Conservation (phyloP, 805 yeast genomes). For the Starmerella tilneyi region DNA sequence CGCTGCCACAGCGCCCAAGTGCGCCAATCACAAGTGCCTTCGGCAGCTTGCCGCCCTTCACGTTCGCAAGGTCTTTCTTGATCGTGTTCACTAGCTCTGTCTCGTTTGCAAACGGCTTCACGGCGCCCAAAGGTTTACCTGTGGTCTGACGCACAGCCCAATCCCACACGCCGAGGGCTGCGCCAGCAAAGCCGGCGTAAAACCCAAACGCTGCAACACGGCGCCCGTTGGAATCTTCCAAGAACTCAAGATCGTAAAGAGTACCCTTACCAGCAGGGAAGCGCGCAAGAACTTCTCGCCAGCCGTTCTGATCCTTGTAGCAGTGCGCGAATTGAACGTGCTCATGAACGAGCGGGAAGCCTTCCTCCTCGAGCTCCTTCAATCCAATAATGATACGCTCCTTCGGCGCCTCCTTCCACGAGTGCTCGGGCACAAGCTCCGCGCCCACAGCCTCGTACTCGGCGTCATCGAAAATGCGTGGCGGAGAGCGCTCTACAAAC, state of each 20-base stretch:
- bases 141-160: conserved; percentile 81
- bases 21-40: conserved; percentile 89
- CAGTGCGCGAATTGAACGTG: conserved; percentile 99
- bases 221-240: conserved; percentile 89
- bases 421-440: conserved; percentile 78
- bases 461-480: conserved; percentile 62
- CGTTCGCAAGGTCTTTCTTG: conserved; percentile 48
- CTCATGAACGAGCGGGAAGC: conserved; percentile 88
- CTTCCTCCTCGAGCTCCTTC: conserved; percentile 88
- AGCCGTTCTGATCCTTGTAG: conserved; percentile 94
- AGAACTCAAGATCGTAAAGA: conserved; percentile 86
- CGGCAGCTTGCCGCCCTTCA: conserved; percentile 43
- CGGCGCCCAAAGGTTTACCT: conserved; percentile 62
- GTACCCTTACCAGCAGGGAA: conserved; percentile 87
- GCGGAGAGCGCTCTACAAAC: conserved; percentile 77
- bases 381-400: conserved; percentile 86
- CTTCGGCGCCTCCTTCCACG: conserved; percentile 86
- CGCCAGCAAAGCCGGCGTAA: conserved; percentile 99
- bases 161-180: conserved; percentile 87
- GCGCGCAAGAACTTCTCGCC: conserved; percentile 82
- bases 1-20: conserved; percentile 96
- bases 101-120: conserved; percentile 76
- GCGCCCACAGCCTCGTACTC: conserved; percentile 80
- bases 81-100: conserved; percentile 61
- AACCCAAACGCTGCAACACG: conserved; percentile 99